Conservation (phyloP, 345 rosid species). For the Trapa incisa region DNA sequence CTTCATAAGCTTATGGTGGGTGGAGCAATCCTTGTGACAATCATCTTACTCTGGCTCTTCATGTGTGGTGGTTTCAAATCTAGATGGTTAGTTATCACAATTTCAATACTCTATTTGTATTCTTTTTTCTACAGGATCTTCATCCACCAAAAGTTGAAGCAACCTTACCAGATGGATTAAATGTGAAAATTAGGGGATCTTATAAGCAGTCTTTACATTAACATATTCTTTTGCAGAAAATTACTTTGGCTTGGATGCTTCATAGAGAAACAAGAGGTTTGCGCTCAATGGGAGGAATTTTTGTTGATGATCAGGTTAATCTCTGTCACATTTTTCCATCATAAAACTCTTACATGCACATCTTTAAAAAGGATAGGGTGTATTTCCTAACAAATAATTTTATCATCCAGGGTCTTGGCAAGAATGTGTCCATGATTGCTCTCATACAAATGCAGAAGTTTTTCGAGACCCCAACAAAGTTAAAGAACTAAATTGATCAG, state of each 20-base stretch:
- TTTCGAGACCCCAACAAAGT: constrained; percentile 39
- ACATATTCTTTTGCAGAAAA: constrained; percentile 45
- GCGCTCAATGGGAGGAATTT: constrained; percentile 82
- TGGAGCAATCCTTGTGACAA: constrained; percentile 29
- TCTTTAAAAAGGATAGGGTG: too few relatives aligned
- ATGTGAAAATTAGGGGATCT: not conserved
- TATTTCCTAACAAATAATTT: not conserved
- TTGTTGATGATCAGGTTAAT: constrained; percentile 38
- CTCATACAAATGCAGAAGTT: constrained; percentile 69
- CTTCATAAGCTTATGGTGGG: constrained; percentile 65
- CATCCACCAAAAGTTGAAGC: constrained; percentile 75
- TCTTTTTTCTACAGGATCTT: constrained; percentile 46
- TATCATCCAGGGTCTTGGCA: constrained; percentile 79
- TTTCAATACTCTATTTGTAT: constrained; percentile 6
- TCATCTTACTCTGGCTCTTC: constrained; percentile 58
- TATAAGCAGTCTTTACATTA: constrained; percentile 6
- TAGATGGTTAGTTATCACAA: not conserved
- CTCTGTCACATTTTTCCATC: too few relatives aligned
- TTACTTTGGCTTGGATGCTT: constrained; percentile 96
- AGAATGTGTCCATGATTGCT: constrained; percentile 89
- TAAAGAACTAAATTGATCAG: constrained; percentile 27
- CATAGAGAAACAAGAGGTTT: constrained; percentile 77
- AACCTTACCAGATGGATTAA: constrained; percentile 44
- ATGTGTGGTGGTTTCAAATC: constrained; percentile 46
- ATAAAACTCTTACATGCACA: too few relatives aligned